Base-by-base conservation (phyloP, 805 yeast genomes). In the Hanseniaspora lindneri region DNA sequence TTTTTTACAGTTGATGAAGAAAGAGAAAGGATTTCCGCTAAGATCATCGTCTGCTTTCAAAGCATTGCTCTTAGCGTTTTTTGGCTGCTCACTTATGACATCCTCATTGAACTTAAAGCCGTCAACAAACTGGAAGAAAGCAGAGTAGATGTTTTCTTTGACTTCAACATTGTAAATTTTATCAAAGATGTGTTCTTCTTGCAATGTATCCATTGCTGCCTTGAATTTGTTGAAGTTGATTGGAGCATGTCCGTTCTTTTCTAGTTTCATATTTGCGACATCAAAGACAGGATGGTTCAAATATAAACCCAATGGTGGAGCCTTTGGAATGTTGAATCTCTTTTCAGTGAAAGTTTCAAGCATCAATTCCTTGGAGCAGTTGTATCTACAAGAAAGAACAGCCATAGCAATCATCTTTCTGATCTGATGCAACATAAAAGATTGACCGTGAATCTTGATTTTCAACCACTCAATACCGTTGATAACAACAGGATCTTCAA, bases 391-490 rank as follows among this genome's bases (percentile, higher is more conserved):
- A 16, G 83, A 77, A 50, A 89, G 70, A 0, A 88, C 76, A 1
- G 94, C 95, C 94, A 89, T 81, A 20, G 96, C 89, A 52, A 92
- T 85, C 97, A 92, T 92, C 62, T 92, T 92, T 62, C 98, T 79
- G 60, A 92, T 92, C 71, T 89, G 98, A 66, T 89, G 97, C 54
- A 92, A 72, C 97, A 92, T 92, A 65, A 92, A 92, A 3, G 96
- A 85, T 67, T 92, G 98, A 7, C 98, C 98, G 63, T 92, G 98
- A 55, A 92, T 85, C 68, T 89, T 88, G 59, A 92, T 81, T 1
- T 95, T 84, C 2, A 85, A 74, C 98, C 98, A 92, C 61, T 92
- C 97, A 6, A 96, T 87, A 41, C 84, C 87, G 59, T 88, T 84
- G 55, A 89, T 88, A 44, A 86, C 80, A 63, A 86, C 84, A 2